Base-by-base conservation (phyloP, 495 filamentous ascomycete genomes). In the Neurospora tetraspora region DNA sequence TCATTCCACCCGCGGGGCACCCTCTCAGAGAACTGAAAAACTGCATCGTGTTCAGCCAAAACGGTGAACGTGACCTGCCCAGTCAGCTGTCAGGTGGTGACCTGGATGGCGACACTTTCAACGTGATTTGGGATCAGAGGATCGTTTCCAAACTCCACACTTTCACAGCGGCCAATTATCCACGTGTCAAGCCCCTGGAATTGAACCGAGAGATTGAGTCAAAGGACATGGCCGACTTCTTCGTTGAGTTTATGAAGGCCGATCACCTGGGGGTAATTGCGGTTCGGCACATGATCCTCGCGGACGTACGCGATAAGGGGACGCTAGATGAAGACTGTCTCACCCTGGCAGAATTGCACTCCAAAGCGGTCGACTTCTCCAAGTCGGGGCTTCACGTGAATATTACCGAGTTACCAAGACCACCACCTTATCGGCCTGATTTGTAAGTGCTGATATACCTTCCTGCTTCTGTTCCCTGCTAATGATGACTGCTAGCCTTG, bases 291-390 rank as follows among this genome's bases (percentile, higher is more conserved):
- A 86, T 89, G 76, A 86, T 91, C 10, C 75, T 92, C 12, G 91
- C 92, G 0, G 93, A 94, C 78, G 4, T 7, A 7, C 84, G 73
- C 78, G n/a, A 61, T 0, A 27, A 71, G 0, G 93, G 93, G 0
- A 89, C 91, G 0, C 78, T 82, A 1, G 79, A 92, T 72, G 72
- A 74, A 0, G 82, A 88, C 39, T 95, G 92, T 71, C 79, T 88
- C 18, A 80, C 79, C 14, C 83, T 96, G 2, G 92, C 93, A 4
- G 83, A 88, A 70, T 79, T 96, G 77, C 89, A 91, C 71, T 96
- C 93, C 0, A 90, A 84, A 0, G 93, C 91, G 1, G 93, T 97
- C 2, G 93, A 97, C 78, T 97, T 91, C 74, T 92, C 90, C 2
- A 96, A 97, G 78, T 90, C 91, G 0, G 93, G 93, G 0, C 87